Evolutionary conservation across 1,284 basidiomycete genomes (phyloP).

Genomic region (Heterobasidion occidentale): DNA sequence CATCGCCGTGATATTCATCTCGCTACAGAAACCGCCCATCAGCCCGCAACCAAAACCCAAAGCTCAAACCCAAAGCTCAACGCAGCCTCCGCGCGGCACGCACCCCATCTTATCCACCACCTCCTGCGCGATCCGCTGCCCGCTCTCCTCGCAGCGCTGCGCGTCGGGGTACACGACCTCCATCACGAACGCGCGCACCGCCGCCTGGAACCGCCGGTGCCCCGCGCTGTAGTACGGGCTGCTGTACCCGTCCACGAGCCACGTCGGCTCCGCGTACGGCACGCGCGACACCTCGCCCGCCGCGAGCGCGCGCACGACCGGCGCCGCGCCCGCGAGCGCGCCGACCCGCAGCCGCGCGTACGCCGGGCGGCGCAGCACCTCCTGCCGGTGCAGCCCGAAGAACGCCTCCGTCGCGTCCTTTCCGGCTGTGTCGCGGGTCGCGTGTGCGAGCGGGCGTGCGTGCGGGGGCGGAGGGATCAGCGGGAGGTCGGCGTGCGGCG

Average conservation of each 20-base stretch:
- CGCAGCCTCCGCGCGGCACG: conserved; percentile 13
- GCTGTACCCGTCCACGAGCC: conserved; percentile 76
- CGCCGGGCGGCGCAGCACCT: conserved; percentile 77
- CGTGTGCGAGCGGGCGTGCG: background rate
- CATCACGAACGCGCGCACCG: conserved; percentile 55
- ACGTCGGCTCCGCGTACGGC: conserved; percentile 87
- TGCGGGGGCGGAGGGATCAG: too few relatives aligned
- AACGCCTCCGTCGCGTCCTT: conserved; percentile 86
- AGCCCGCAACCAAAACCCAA: background rate
- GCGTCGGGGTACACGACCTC: conserved; percentile 62
- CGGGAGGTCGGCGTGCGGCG: too few relatives aligned
- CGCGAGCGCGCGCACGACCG: conserved; percentile 49
- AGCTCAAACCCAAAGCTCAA: background rate
- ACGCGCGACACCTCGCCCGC: conserved; percentile 70
- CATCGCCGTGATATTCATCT: conserved; percentile 86
- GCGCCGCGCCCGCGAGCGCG: conserved; percentile 60
- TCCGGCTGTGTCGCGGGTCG: conserved; percentile 33
- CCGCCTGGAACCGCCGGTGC: conserved; percentile 61
- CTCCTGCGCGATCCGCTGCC: conserved; percentile 68
- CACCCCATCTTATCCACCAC: conserved; percentile 72
- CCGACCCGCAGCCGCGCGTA: conserved; percentile 82
- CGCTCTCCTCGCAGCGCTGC: conserved; percentile 66
- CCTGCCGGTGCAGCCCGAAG: conserved; percentile 87
- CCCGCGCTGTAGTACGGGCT: conserved; percentile 81
- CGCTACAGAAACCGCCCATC: conserved; percentile 25